phyloP scores from a whole-genome alignment of 176 grass and related monocot species.

The Cymbopogon citratus region DNA sequence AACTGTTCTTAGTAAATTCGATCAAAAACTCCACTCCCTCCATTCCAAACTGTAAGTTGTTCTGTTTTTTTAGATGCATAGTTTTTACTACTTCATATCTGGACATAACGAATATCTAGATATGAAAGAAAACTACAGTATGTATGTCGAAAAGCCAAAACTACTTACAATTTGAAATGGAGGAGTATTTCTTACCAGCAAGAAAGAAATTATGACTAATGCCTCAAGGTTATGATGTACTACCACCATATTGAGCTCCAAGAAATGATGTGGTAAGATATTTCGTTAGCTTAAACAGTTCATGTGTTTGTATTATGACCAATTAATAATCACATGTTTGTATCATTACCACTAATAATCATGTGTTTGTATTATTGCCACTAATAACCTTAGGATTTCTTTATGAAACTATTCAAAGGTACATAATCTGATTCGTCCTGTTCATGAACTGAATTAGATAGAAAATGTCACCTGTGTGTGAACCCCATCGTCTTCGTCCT shows the following conservation, averaged over 20 bases:
- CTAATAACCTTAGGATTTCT: not conserved
- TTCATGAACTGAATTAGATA: not conserved
- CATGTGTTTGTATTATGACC: not conserved
- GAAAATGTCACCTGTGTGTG: slow-evolving; percentile 42
- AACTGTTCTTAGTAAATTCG: not conserved
- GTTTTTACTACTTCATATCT: too few relatives aligned
- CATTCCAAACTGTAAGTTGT: not conserved
- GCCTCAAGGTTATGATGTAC: not conserved
- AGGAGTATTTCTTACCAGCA: not conserved
- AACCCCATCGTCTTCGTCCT: slow-evolving; percentile 32
- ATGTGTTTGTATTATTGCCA: not conserved
- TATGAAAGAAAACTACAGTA: too few relatives aligned
- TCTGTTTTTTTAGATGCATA: too few relatives aligned
- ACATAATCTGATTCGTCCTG: not conserved
- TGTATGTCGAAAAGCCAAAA: too few relatives aligned
- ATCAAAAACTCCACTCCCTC: not conserved
- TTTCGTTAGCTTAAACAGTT: not conserved
- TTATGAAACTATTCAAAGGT: not conserved
- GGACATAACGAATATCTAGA: too few relatives aligned
- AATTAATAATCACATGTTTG: too few relatives aligned
- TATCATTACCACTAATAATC: not conserved
- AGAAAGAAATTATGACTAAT: not conserved
- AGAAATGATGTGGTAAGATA: not conserved
- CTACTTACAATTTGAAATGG: not conserved
- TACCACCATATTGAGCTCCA: not conserved